Evolutionary conservation across 78 protist species (phyloP), one percentile per base, ranked within the genome.

Genomic region (Guillardia theta): DNA sequence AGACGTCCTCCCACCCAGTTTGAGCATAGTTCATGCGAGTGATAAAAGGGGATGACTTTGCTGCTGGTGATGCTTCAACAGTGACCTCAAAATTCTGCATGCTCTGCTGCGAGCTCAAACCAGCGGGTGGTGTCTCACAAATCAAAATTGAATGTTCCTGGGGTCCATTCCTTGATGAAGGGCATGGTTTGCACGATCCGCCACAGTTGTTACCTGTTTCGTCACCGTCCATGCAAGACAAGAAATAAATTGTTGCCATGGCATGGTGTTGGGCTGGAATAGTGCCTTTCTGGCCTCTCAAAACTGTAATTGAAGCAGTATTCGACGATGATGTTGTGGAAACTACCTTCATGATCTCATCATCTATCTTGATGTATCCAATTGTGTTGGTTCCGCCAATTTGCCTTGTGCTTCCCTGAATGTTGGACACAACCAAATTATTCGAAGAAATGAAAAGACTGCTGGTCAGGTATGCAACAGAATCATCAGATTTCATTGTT

Each of bases 101-200:
- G 22, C 36, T 43, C 41, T 70, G 83, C 36, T 43, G 46, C 6
- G 83, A 1, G 12, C 46, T 36, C 5, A 36, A 46, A 9, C 48
- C 90, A 9, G 43, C 83, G 2, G 90, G 90, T 45, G 90, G 90
- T 8, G 90, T 80, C 12, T 45, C 90, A 30, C 90, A 80, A n/a
- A 44, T 15, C 48, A 80, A 37, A 19, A 37, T 9, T 19, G 12
- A 24, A 27, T 80, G 53, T 30, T 80, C 58, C n/a, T 10, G 58
- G 12, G 90, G 90, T 8, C 90, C 90, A 10, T 19, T 1, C 83
- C 41, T 70, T 36, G 83, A 24, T 1, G 83, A 15, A 43, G 83
- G 45, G 83, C 83, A 70, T 24, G 83, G 83, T 43, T 70, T 70
- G 83, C 83, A 70, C 9, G 83, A 70, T 4, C 83, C 83, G 83